Percentiles rank a stretch among this genome's conserved stretches.
These are phyloP conservation scores for Orbilia oligospora DNA, from an alignment of 2,329 filamentous ascomycete species.

Conservation along the genomic window DNA sequence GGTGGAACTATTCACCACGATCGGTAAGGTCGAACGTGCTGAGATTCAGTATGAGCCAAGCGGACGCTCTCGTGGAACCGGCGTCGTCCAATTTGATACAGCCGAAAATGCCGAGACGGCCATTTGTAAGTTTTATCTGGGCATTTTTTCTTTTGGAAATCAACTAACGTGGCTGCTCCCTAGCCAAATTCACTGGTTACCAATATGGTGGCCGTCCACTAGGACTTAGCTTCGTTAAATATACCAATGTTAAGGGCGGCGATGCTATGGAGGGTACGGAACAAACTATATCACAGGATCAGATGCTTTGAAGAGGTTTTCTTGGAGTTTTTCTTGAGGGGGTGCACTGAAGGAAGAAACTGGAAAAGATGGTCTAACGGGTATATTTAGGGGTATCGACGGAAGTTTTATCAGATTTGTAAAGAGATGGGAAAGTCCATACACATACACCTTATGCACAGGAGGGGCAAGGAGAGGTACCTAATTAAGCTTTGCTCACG, in stretches of 20 bases:
- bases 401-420: slow-evolving; percentile 27
- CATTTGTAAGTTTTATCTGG: slow-evolving; percentile 73
- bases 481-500: background rate
- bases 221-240: slow-evolving; percentile 93
- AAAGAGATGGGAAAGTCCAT: slow-evolving; percentile 27
- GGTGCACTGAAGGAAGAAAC: slow-evolving; percentile 7
- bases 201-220: slow-evolving; percentile 96
- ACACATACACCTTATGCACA: background rate
- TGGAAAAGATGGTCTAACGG: slow-evolving; percentile 50
- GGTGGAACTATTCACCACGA: slow-evolving; percentile 95
- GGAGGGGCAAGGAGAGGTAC: background rate
- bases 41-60: slow-evolving; percentile 99
- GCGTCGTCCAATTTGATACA: slow-evolving; percentile 93
- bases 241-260: slow-evolving; percentile 77
- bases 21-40: slow-evolving; percentile 97
- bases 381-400: slow-evolving; percentile 38
- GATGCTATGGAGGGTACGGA: slow-evolving; percentile 89
- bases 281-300: slow-evolving; percentile 89
- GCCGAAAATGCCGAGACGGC: slow-evolving; percentile 89
- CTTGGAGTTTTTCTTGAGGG: slow-evolving; percentile 16
- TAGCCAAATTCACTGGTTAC: slow-evolving; percentile 95
- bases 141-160: background rate
- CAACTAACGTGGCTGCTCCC: slow-evolving; percentile 63
- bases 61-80: slow-evolving; percentile 92
- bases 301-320: slow-evolving; percentile 82